These are phyloP conservation scores for Fonsecaea nubica DNA, from an alignment of 2,329 filamentous ascomycete species.

Conservation along the genomic window DNA sequence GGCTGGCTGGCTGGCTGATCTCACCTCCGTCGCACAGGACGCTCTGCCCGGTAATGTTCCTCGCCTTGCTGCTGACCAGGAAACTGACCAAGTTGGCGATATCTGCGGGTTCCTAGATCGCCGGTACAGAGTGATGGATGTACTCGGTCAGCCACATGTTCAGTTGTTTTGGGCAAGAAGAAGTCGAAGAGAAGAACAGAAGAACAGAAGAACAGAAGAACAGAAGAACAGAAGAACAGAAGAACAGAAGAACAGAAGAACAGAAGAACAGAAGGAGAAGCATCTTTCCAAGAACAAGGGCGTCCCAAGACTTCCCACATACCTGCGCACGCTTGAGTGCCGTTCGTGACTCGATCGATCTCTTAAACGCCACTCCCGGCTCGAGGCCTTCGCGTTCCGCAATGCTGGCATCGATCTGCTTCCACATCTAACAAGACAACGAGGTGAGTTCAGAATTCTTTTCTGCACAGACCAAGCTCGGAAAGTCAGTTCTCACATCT, in stretches of 20 bases:
- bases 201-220: no score
- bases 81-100: constrained; percentile 67
- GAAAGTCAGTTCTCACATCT: constrained; percentile 34
- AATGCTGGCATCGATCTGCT: constrained; percentile 66
- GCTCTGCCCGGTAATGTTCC: constrained; percentile 71
- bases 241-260: no score
- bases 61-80: constrained; percentile 62
- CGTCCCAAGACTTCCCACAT: not conserved
- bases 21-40: constrained; percentile 65
- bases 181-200: no score
- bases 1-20: not conserved
- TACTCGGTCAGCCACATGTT: no score
- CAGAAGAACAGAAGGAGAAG: no score
- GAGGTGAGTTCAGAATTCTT: not conserved
- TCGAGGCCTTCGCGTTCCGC: constrained; percentile 57
- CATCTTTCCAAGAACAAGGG: not conserved
- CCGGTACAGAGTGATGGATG: no score
- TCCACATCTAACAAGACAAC: constrained; percentile 61
- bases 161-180: no score
- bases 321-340: constrained; percentile 57
- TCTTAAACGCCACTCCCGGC: constrained; percentile 62
- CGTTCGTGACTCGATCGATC: constrained; percentile 60
- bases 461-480: no score
- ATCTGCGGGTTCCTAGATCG: constrained; percentile 63
- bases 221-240: no score